Base-by-base conservation (phyloP, 177 flowering plant species). In the Telopea speciosissima region DNA sequence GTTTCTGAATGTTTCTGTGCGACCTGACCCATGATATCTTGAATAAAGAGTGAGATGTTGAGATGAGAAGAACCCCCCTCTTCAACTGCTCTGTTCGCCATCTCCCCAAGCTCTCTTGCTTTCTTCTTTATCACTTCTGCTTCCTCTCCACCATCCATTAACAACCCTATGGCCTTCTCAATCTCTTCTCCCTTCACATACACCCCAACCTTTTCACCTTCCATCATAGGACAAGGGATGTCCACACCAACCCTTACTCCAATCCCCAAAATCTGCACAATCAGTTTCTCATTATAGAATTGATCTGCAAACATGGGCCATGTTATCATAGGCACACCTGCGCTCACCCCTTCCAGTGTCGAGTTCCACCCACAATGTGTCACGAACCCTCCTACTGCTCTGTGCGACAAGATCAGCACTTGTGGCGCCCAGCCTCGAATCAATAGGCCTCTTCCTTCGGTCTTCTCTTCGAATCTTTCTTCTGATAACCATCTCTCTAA, bases 311-410 rank as follows among this genome's bases (percentile, higher is more conserved):
- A 79, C n/a, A 77, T 13, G 1, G 84, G 82, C 77, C 84, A 79
- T 5, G 84, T 75, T n/a, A 81, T 40, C 77, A 81, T 68, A 0
- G 79, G 82, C 52, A 75, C 69, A 6, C 84, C 80, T 0, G 78
- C 74, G 1, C 64, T 25, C 0, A 81, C 33, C 3, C 76, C 82
- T 68, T 81, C 84, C 0, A 77, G 45, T 0, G 79, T 74, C n/a
- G 82, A 81, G 42, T 81, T 81, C 84, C 82, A 81, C 2, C 84
- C 84, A 31, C 84, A 81, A 19, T 81, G 80, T 5, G 82, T 81
- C 44, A 81, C 42, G 66, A 81, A 81, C 24, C 80, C 82, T 56
- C 80, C 79, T 0, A 81, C 56, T 4, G 82, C 70, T 0, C 52
- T 36, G 61, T 82, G 84, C 0, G 79, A 75, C 36, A 82, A 58